Evolutionary conservation across 371 early-diverging fungal genomes (phyloP).

Genomic region (Mortierella sp.): DNA sequence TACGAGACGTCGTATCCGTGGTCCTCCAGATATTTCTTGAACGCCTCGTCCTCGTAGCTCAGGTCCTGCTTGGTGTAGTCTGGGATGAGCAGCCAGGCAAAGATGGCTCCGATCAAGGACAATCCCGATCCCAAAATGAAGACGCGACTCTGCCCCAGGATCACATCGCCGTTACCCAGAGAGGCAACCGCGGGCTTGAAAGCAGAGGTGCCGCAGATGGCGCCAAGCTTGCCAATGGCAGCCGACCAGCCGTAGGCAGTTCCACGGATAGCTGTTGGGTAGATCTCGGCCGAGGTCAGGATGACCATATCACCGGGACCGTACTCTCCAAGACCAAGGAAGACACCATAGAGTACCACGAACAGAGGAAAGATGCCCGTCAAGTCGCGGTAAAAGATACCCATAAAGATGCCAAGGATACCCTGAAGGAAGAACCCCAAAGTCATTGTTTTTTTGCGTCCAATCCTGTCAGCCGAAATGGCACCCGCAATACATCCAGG

Average conservation of each 20-base stretch:
- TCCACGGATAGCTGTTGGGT: constrained; percentile 71
- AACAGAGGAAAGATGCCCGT: constrained; percentile 66
- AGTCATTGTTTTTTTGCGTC: constrained; percentile 65
- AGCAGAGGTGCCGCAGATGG: constrained; percentile 62
- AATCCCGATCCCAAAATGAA: constrained; percentile 65
- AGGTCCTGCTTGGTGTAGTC: constrained; percentile 58
- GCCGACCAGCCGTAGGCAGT: constrained; percentile 73
- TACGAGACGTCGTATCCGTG: constrained; percentile 65
- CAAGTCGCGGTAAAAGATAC: constrained; percentile 61
- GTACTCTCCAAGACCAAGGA: constrained; percentile 66
- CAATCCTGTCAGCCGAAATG: constrained; percentile 65
- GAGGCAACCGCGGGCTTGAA: constrained; percentile 60
- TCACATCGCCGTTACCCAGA: constrained; percentile 50
- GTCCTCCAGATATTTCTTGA: constrained; percentile 62
- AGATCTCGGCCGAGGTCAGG: constrained; percentile 64
- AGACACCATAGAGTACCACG: constrained; percentile 71
- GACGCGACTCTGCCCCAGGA: constrained; percentile 58
- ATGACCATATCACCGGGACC: constrained; percentile 69
- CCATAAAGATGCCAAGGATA: constrained; percentile 67
- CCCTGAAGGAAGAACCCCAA: constrained; percentile 67
- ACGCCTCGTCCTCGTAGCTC: constrained; percentile 63
- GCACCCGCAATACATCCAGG: constrained; percentile 70
- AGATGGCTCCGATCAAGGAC: constrained; percentile 59
- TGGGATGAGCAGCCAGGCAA: constrained; percentile 59
- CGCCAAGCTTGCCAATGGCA: constrained; percentile 65